Conservation (phyloP, 2,329 filamentous ascomycete species). For the Colletotrichum tabaci region DNA sequence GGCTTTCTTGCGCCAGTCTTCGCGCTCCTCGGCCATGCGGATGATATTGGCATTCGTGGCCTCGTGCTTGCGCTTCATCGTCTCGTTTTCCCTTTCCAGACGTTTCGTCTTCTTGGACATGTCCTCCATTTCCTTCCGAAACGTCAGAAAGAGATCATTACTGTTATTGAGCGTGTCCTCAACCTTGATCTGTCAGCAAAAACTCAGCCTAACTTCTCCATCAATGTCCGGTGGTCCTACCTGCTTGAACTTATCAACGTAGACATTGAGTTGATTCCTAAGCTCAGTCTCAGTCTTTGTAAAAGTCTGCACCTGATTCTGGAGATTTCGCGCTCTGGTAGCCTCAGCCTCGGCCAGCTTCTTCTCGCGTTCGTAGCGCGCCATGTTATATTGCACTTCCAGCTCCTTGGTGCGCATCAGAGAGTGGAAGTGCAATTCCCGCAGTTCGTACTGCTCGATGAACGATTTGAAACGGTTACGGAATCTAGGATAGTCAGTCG, state of each 20-base stretch:
- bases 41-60: constrained; percentile 95
- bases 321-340: constrained; percentile 85
- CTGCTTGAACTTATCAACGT: constrained; percentile 99
- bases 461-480: constrained; percentile 94
- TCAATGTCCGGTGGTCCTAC: constrained; percentile 65
- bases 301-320: constrained; percentile 93
- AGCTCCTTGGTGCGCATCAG: constrained; percentile 94
- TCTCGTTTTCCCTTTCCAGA: constrained; percentile 95
- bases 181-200: constrained; percentile 72
- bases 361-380: constrained; percentile 90
- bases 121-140: constrained; percentile 99
- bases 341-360: constrained; percentile 89
- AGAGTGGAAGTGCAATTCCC: constrained; percentile 94
- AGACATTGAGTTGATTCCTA: constrained; percentile 95
- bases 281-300: constrained; percentile 96
- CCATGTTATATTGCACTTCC: constrained; percentile 93
- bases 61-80: constrained; percentile 92
- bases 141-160: constrained; percentile 96
- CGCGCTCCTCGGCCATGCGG: constrained; percentile 96
- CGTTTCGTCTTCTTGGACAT: constrained; percentile 99
- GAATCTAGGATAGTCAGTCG: constrained; percentile 70
- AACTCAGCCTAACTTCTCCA: constrained; percentile 8
- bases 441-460: constrained; percentile 95
- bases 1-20: constrained; percentile 81
- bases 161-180: constrained; percentile 99